Evolutionary conservation across 148 eudicot genomes (phyloP).

Genomic region (Vaccinium corymbosum): DNA sequence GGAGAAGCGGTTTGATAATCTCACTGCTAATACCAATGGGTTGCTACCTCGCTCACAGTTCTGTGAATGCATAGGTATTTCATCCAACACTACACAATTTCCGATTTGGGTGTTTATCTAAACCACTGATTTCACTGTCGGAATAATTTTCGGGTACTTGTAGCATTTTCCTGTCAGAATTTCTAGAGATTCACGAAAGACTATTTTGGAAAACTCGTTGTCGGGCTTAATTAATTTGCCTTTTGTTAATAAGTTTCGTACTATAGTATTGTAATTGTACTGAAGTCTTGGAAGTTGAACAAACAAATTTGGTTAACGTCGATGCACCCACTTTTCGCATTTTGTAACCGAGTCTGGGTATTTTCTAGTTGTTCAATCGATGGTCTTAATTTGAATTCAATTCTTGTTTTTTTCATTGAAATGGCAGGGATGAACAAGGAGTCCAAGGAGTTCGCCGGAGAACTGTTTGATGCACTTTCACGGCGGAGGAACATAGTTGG

Average conservation of each 20-base stretch:
- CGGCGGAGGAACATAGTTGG: slow-evolving; percentile 37
- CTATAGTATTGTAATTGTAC: neutral
- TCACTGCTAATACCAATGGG: slow-evolving; percentile 31
- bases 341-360: neutral
- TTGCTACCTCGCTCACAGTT: slow-evolving; percentile 44
- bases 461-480: slow-evolving; percentile 48
- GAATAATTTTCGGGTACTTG: too few species aligned
- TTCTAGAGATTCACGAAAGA: neutral
- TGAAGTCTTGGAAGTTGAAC: neutral
- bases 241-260: neutral
- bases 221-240: neutral
- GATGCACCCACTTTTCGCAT: neutral
- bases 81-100: neutral
- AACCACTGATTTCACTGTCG: too few species aligned
- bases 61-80: slow-evolving; percentile 51
- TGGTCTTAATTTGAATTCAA: neutral
- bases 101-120: too few species aligned
- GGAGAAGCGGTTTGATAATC: slow-evolving; percentile 42
- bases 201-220: neutral
- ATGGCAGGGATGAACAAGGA: slow-evolving; percentile 53
- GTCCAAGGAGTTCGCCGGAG: slow-evolving; percentile 45
- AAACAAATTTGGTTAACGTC: neutral
- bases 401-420: neutral
- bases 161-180: neutral
- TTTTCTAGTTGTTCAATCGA: neutral